These are phyloP conservation scores for Cystofilobasidium ferigula DNA, from an alignment of 768 basidiomycete genomes.

Conservation along the genomic window DNA sequence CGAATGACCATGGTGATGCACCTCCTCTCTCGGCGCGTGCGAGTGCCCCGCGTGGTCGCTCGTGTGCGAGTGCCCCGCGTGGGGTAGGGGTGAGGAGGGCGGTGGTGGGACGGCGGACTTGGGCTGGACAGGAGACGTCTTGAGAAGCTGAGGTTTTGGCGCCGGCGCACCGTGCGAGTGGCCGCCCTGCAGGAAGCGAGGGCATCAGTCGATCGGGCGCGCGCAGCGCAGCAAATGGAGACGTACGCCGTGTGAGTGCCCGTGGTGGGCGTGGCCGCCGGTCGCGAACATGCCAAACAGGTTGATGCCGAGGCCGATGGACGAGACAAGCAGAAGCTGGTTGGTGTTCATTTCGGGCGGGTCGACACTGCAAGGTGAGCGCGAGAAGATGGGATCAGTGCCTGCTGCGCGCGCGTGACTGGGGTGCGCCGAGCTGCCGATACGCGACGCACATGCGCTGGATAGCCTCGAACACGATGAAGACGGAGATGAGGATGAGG, in stretches of 20 bases:
- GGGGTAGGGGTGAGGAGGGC: background rate
- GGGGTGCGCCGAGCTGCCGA: background rate
- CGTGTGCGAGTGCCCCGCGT: background rate
- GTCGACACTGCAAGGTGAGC: conserved; percentile 50
- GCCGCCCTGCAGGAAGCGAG: background rate
- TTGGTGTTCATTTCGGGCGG: conserved; percentile 97
- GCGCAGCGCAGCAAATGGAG: background rate
- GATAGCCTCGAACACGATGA: conserved; percentile 95
- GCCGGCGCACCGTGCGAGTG: conserved; percentile 7
- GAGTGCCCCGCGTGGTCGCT: background rate
- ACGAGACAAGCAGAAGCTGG: conserved; percentile 78
- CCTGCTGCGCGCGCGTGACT: background rate
- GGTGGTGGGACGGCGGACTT: background rate
- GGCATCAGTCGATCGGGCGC: background rate
- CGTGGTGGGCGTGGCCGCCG: conserved; percentile 86
- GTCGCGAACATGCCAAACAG: conserved; percentile 98
- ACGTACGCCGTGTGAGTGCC: conserved; percentile 13
- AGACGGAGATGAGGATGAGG: conserved; percentile 78
- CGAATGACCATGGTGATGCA: conserved; percentile 3
- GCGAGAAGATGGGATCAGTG: background rate
- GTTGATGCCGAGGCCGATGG: conserved; percentile 81
- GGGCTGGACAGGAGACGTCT: background rate
- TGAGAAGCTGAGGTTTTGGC: background rate
- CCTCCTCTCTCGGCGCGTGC: background rate
- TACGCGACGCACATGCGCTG: conserved; percentile 62